Base-by-base conservation (phyloP, 2,329 filamentous ascomycete genomes). In the Aspergillus brasiliensis region DNA sequence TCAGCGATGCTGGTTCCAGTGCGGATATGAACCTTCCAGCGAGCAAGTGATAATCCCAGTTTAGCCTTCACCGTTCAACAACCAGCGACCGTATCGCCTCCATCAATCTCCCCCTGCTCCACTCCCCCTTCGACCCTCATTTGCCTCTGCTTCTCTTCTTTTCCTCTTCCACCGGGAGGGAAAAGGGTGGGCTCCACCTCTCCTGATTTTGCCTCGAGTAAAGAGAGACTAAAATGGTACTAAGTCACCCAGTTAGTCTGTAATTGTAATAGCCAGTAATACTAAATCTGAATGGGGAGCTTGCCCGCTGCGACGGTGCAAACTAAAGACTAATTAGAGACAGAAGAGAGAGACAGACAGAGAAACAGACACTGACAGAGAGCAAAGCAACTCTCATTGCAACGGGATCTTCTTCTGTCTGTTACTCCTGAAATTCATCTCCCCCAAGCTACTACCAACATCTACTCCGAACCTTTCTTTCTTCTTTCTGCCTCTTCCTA, bases 361-460 rank as follows among this genome's bases (percentile, higher is more conserved):
- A 34, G 31, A 34, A 13, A 34, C 31, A 34, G 25, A 5, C 10
- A 34, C 31, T 13, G 25, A 5, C 10, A 34, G 31, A 34, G 11
- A 46, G 52, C 17, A 21, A 25, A 46, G 8, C 19, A 38, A 27
- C 38, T 46, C 11, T 38, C 31, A 34, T 34, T 34, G 31, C 11
- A 34, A 34, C 31, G 31, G 31, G 31, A 34, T 34, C 31, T 34
- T 34, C 31, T 34, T 13, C 15, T 48, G 51, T 15, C 37, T 42
- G 51, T 54, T 25, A 55, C 52, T 55, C 52, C 52, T 57, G 55
- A 51, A 57, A 34, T 34, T 11, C 28, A 31, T 31, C 28, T 42
- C 52, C 23, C 44, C 38, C 51, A 19, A 53, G 37, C 51, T 31
- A 8, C 21, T 42, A n/a, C 38, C 21, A 21, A 38, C 44, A 15